A percentile compares a stretch with the other conserved stretches of the same genome.
Evolutionary conservation across 2,329 filamentous ascomycete species (phyloP).

Genomic region (Cladosporium sp.): DNA sequence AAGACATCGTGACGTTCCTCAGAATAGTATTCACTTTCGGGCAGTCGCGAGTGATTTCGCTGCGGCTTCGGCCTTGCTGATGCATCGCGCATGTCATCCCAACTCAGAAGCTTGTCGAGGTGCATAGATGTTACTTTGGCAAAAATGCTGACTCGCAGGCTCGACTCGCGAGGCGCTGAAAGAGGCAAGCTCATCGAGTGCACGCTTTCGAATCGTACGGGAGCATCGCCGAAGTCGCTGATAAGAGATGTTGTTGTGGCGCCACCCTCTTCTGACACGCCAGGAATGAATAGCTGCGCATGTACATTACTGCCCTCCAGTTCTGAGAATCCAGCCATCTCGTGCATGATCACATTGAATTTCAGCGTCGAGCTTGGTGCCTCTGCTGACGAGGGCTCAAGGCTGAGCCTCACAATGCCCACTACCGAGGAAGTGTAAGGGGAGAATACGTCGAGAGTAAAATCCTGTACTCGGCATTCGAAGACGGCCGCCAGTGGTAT

Average conservation of each 20-base stretch:
- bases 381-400: conserved; percentile 89
- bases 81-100: conserved; percentile 94
- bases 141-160: conserved; percentile 81
- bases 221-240: conserved; percentile 83
- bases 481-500: conserved; percentile 91
- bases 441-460: conserved; percentile 81
- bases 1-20: conserved; percentile 94
- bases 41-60: conserved; percentile 58
- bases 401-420: conserved; percentile 80
- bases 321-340: conserved; percentile 89
- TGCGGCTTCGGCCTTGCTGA: conserved; percentile 51
- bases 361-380: conserved; percentile 89
- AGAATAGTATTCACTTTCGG: conserved; percentile 86
- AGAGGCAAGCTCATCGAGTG: conserved; percentile 95
- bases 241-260: conserved; percentile 96
- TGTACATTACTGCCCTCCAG: conserved; percentile 93
- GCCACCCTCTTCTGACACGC: conserved; percentile 77
- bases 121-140: conserved; percentile 89
- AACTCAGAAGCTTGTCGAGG: conserved; percentile 92
- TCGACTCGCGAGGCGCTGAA: conserved; percentile 66
- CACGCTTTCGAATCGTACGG: conserved; percentile 91
- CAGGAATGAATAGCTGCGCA: conserved; percentile 91
- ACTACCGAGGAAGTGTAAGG: conserved; percentile 88
- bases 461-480: conserved; percentile 89
- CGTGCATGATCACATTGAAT: conserved; percentile 98